Evolutionary conservation across 345 rosid genomes (phyloP).

Genomic region (Triadica sebifera): DNA sequence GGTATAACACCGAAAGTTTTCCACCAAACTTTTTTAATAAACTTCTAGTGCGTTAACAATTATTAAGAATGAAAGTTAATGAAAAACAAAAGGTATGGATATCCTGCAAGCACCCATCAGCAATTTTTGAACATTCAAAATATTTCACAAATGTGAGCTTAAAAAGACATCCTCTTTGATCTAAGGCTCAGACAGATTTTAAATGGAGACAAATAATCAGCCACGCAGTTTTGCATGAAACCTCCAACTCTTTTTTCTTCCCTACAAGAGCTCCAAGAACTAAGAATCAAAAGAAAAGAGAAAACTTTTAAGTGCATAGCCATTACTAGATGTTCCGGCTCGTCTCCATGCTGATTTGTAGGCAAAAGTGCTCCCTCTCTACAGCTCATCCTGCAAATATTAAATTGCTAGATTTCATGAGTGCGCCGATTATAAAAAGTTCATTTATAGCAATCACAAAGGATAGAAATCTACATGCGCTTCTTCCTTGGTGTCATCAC

Average conservation of each 20-base stretch:
- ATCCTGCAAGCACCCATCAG: not conserved
- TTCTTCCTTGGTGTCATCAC: constrained; percentile 27
- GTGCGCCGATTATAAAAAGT: not conserved
- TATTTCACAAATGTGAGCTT: constrained; percentile 6
- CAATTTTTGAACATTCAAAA: not conserved
- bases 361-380: constrained; percentile 27
- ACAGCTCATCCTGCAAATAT: constrained; percentile 73
- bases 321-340: not conserved
- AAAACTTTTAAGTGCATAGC: not conserved
- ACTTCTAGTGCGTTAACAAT: no score
- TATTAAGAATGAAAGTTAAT: no score
- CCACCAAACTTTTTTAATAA: no score
- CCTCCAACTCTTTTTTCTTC: not conserved
- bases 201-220: constrained; percentile 8
- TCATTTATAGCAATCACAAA: not conserved
- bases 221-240: constrained; percentile 11
- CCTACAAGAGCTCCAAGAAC: constrained; percentile 5
- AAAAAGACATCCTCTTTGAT: constrained; percentile 4
- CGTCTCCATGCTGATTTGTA: not conserved
- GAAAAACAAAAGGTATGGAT: not conserved
- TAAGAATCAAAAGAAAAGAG: not conserved
- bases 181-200: not conserved
- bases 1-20: no score
- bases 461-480: constrained; percentile 33
- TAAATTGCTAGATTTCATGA: not conserved